Conservation (phyloP, 2,329 filamentous ascomycete genomes). For the Phoma sp. region DNA sequence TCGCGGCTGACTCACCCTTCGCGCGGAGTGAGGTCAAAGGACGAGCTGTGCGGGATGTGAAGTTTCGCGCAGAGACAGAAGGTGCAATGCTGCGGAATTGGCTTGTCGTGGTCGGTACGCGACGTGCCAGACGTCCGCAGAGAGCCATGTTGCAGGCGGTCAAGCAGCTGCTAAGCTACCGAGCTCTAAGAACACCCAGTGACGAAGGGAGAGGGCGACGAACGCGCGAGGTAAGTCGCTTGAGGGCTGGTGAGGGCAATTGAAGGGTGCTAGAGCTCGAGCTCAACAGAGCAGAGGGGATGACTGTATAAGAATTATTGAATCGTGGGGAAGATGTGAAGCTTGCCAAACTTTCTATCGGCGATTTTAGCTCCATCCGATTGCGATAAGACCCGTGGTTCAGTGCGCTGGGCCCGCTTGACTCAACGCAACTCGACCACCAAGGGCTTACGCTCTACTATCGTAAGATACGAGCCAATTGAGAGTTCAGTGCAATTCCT, state of each 20-base stretch:
- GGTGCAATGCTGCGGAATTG: slow-evolving; percentile 42
- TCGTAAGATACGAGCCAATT: neutral
- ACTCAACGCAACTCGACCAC: slow-evolving; percentile 18
- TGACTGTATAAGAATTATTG: slow-evolving; percentile 40
- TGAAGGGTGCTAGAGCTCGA: slow-evolving; percentile 40
- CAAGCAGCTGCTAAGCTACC: slow-evolving; percentile 40
- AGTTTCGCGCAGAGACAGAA: slow-evolving; percentile 40
- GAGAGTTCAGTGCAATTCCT: neutral
- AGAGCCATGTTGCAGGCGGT: slow-evolving; percentile 49
- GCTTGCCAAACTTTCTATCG: slow-evolving; percentile 43
- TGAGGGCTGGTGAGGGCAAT: slow-evolving; percentile 34
- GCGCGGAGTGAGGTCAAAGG: slow-evolving; percentile 42
- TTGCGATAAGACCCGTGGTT: slow-evolving; percentile 26
- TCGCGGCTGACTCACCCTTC: slow-evolving; percentile 41
- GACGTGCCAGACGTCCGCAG: slow-evolving; percentile 52
- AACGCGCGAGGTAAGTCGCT: slow-evolving; percentile 29
- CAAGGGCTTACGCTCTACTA: neutral
- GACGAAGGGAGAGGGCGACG: slow-evolving; percentile 23
- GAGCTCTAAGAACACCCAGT: slow-evolving; percentile 38
- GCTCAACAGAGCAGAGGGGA: slow-evolving; percentile 36
- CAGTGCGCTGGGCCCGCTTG: slow-evolving; percentile 15
- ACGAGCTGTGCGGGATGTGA: slow-evolving; percentile 43
- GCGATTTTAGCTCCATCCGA: slow-evolving; percentile 39
- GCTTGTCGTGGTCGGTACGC: slow-evolving; percentile 46
- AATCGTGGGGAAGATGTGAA: slow-evolving; percentile 43